These are phyloP conservation scores for Codiaeum variegatum DNA, from an alignment of 441 rosid species.

Conservation along the genomic window DNA sequence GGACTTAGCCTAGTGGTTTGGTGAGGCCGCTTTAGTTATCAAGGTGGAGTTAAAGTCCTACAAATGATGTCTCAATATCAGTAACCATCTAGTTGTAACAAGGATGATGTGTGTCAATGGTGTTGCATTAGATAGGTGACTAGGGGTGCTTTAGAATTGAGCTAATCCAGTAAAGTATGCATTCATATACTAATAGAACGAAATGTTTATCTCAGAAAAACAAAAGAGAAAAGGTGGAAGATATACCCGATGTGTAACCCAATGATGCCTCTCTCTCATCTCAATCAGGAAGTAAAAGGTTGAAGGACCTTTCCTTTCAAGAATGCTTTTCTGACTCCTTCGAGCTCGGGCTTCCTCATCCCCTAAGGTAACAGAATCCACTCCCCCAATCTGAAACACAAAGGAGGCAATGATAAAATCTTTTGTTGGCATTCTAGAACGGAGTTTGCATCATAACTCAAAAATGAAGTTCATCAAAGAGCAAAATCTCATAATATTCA, in stretches of 20 bases:
- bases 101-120: too few relatives aligned
- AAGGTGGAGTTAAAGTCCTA: too few relatives aligned
- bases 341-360: conserved; percentile 60
- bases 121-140: too few relatives aligned
- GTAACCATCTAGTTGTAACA: too few relatives aligned
- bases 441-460: neutral
- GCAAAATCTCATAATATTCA: neutral
- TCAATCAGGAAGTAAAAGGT: conserved; percentile 67
- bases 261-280: conserved; percentile 59
- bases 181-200: too few relatives aligned
- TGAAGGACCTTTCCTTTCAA: conserved; percentile 59
- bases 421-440: neutral
- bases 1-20: neutral
- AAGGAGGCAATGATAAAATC: neutral
- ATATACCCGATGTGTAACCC: conserved; percentile 59
- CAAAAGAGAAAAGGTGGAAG: neutral
- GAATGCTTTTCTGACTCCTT: conserved; percentile 52
- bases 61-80: too few relatives aligned
- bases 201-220: too few relatives aligned
- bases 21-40: too few relatives aligned
- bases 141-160: too few relatives aligned
- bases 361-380: conserved; percentile 57
- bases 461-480: neutral
- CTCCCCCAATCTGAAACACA: conserved; percentile 55
- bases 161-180: neutral